A percentile compares a stretch with the other conserved stretches of the same genome.
Conservation (phyloP, 805 yeast genomes). For the Cyberlindnera nakhonratchasimensis region DNA sequence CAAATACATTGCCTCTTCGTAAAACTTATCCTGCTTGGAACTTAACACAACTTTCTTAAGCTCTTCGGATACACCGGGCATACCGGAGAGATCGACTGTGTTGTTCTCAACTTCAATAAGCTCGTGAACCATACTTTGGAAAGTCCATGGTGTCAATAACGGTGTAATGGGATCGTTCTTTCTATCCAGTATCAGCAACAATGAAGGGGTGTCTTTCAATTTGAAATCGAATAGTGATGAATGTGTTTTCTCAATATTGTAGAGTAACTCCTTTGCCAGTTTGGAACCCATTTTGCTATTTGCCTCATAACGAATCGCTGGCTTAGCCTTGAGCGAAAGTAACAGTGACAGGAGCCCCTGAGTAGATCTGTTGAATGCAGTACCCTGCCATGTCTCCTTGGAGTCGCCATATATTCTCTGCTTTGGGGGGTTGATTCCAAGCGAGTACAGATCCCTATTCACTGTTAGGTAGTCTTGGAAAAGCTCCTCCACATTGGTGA, state of each 20-base stretch:
- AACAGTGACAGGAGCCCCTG: slow-evolving; percentile 53
- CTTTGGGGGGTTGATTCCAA: slow-evolving; percentile 28
- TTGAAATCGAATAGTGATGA: slow-evolving; percentile 66
- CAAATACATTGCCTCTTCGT: slow-evolving; percentile 72
- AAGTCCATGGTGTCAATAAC: slow-evolving; percentile 92
- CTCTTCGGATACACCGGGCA: slow-evolving; percentile 56
- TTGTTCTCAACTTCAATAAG: slow-evolving; percentile 79
- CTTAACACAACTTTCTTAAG: slow-evolving; percentile 62
- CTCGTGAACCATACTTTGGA: slow-evolving; percentile 96
- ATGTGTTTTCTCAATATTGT: slow-evolving; percentile 52
- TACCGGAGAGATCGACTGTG: slow-evolving; percentile 61
- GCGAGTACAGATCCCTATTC: slow-evolving; percentile 61
- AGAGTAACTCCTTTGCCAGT: slow-evolving; percentile 63
- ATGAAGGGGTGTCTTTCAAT: slow-evolving; percentile 62
- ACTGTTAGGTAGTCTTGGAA: slow-evolving; percentile 81
- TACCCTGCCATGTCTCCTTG: slow-evolving; percentile 44
- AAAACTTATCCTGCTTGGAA: slow-evolving; percentile 72
- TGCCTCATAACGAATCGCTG: slow-evolving; percentile 73
- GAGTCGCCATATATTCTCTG: slow-evolving; percentile 34
- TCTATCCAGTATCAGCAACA: slow-evolving; percentile 75
- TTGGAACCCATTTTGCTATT: slow-evolving; percentile 62
- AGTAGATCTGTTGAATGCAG: slow-evolving; percentile 38
- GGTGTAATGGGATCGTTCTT: slow-evolving; percentile 93
- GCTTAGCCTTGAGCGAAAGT: slow-evolving; percentile 71
- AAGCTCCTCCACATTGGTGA: slow-evolving; percentile 72